Evolutionary conservation across 1,284 basidiomycete genomes (phyloP), one percentile per base, ranked within the genome.

Genomic region (Ganoderma lingzhi): DNA sequence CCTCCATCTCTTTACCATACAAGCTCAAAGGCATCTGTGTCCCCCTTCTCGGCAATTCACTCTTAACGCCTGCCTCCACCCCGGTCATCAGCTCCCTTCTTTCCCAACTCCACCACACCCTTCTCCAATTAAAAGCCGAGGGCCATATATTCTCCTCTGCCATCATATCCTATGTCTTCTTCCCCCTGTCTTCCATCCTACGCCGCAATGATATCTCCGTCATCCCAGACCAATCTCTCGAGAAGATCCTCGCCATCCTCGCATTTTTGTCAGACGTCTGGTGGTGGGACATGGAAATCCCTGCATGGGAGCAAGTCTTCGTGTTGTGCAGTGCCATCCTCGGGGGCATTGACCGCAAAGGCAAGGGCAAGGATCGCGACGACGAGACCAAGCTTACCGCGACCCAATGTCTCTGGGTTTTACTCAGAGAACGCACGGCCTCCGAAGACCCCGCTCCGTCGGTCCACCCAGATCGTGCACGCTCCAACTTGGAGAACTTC

Each of bases 141-240:
- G 80, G 79, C 17, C 68, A 77, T 3, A 73, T 76, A 4, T 85
- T 96, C 42, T 84, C 86, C 0, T 78, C 87, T 0, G 85, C 87
- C n/a, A 84, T 96, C 53, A 88, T 95, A 59, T 91, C 92, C 64
- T 98, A 98, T 80, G 83, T 90, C 42, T 94, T 96, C 81, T 93
- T 95, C 74, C 96, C 96, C 1, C 78, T 98, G 66, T 94, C 95
- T 0, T 88, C 90, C 35, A 88, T 97, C 62, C 85, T 98, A 30
- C 90, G 92, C 63, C 89, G 93, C 41, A 93, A 95, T 76, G 72
- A 84, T 9, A 86, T 90, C 10, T 76, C 85, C 3, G 80, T 85
- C 10, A 90, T 96, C 48, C 93, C 96, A 9, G 93, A 97, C 76
- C 89, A 89, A 73, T 82, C 96, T 32, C 82, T 97, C 64, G 94